A percentile compares a stretch with the other conserved stretches of the same genome.
Evolutionary conservation across 495 filamentous ascomycete species (phyloP).

Genomic region (Aspergillus funiculosus): DNA sequence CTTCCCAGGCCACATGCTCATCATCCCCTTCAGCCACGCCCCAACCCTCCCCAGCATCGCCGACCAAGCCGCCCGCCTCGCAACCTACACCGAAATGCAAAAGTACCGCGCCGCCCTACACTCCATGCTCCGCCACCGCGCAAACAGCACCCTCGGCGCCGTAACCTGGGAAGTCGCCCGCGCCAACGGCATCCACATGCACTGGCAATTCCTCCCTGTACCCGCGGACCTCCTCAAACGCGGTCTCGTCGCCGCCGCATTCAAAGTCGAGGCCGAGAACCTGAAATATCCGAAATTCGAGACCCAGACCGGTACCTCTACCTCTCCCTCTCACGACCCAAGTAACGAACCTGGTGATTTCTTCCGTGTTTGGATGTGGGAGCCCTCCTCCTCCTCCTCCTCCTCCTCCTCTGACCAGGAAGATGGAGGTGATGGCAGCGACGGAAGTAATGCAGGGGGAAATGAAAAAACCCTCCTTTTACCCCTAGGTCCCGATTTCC

Average conservation of each 20-base stretch:
- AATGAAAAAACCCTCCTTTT: constrained; percentile 47
- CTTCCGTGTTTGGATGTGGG: constrained; percentile 83
- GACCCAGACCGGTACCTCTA: constrained; percentile 14
- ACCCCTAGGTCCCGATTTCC: constrained; percentile 45
- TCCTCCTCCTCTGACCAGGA: not conserved
- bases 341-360: constrained; percentile 60
- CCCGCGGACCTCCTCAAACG: constrained; percentile 55
- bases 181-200: constrained; percentile 68
- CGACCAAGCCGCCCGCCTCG: constrained; percentile 45
- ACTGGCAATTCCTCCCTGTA: constrained; percentile 93
- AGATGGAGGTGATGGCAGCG: not conserved
- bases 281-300: constrained; percentile 55
- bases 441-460: constrained; percentile 2
- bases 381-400: too few relatives aligned
- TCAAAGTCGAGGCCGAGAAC: constrained; percentile 79
- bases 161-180: constrained; percentile 91
- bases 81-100: constrained; percentile 70
- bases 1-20: constrained; percentile 85
- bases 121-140: constrained; percentile 51
- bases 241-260: constrained; percentile 73
- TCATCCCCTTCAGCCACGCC: constrained; percentile 77
- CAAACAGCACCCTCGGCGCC: constrained; percentile 57
- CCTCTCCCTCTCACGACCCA: constrained; percentile 30
- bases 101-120: constrained; percentile 69
- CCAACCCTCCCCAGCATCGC: constrained; percentile 59